Evolutionary conservation across 805 yeast species (phyloP).

Genomic region (Groenewaldozyma salmanticensis): DNA sequence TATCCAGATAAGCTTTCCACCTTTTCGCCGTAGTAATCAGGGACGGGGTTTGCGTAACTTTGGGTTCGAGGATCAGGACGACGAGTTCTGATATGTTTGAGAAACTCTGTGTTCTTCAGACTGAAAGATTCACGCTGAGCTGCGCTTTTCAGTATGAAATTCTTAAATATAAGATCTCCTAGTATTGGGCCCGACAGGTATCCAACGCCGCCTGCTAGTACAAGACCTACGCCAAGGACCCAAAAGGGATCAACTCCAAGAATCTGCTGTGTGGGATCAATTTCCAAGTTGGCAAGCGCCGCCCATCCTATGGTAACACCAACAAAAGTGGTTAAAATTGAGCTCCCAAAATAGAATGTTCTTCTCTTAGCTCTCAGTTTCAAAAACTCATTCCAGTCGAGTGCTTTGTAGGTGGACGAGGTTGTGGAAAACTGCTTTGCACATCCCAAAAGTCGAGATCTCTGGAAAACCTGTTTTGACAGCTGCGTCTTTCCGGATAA

Average conservation of each 20-base stretch:
- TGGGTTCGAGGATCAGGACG: conserved; percentile 91
- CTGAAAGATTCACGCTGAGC: conserved; percentile 19
- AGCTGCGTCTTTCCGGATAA: neutral
- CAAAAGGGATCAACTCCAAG: conserved; percentile 86
- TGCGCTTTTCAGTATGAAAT: conserved; percentile 16
- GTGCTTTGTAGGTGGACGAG: conserved; percentile 1
- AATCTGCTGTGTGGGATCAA: conserved; percentile 78
- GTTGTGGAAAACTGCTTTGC: neutral
- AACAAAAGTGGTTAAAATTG: conserved; percentile 54
- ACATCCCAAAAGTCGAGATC: neutral
- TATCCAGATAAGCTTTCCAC: conserved; percentile 78
- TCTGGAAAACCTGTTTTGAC: neutral
- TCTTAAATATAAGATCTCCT: conserved; percentile 61
- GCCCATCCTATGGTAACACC: conserved; percentile 66
- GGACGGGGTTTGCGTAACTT: conserved; percentile 87
- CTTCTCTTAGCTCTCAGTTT: conserved; percentile 67
- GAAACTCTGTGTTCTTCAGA: conserved; percentile 60
- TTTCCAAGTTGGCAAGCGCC: conserved; percentile 67
- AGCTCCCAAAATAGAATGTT: conserved; percentile 54
- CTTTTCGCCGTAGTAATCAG: conserved; percentile 97
- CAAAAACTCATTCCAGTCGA: conserved; percentile 78
- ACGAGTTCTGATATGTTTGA: conserved; percentile 62
- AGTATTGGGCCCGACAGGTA: conserved; percentile 73
- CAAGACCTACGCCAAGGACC: conserved; percentile 64
- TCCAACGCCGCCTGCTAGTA: conserved; percentile 67